Conservation (phyloP, 2,329 filamentous ascomycete species). For the Tolypocladium endophyticum region DNA sequence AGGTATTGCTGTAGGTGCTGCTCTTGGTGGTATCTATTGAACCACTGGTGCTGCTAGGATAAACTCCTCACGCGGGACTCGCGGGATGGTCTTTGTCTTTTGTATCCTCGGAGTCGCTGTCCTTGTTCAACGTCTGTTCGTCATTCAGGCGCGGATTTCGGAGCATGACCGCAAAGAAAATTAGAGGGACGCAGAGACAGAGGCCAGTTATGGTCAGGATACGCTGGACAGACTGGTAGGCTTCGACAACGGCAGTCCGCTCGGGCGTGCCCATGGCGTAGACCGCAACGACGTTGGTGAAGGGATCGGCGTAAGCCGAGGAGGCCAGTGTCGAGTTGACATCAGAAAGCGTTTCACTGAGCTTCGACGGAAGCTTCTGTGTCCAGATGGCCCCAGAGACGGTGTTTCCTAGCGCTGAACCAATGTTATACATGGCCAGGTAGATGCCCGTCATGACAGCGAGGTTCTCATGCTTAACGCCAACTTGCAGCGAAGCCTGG, state of each 20-base stretch:
- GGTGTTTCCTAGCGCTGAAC: conserved; percentile 28
- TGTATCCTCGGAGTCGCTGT: conserved; percentile 9
- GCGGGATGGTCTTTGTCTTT: conserved; percentile 2
- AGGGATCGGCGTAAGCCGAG: conserved; percentile 25
- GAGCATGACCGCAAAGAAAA: conserved; percentile 29
- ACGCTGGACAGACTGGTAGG: conserved; percentile 36
- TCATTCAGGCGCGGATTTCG: conserved; percentile 36
- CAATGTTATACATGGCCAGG: conserved; percentile 30
- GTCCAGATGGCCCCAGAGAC: conserved; percentile 31
- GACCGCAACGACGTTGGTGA: conserved; percentile 19
- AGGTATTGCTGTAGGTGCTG: too few relatives aligned
- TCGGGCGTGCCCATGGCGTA: conserved; percentile 33
- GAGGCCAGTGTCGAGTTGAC: conserved; percentile 22
- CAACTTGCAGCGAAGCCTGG: conserved; percentile 28
- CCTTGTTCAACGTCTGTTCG: conserved; percentile 30
- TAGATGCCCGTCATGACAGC: conserved; percentile 27
- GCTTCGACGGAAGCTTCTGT: conserved; percentile 22
- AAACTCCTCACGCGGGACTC: too few relatives aligned
- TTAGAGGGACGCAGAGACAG: conserved; percentile 36
- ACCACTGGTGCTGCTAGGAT: too few relatives aligned
- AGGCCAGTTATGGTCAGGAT: conserved; percentile 37
- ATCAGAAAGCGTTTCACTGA: conserved; percentile 20
- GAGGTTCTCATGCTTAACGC: conserved; percentile 23
- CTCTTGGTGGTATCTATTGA: too few relatives aligned
- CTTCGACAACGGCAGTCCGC: conserved; percentile 28